Conservation (phyloP, 257 asterid species). For the Plantago major region DNA sequence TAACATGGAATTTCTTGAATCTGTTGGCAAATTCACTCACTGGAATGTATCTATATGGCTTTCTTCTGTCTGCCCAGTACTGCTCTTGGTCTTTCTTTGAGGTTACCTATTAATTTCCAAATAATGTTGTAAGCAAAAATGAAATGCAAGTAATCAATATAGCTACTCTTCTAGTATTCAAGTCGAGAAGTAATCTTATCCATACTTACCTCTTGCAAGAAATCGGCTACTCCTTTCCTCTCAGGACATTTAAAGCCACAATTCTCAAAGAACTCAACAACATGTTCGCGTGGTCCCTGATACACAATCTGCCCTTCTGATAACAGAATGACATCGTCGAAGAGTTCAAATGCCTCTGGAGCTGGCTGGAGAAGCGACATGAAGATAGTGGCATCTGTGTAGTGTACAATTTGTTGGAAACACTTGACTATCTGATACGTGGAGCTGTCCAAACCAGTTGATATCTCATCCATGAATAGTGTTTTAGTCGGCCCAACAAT, state of each 20-base stretch:
- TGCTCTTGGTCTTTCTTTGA: slow-evolving; percentile 72
- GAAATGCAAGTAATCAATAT: no score
- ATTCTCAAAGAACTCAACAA: slow-evolving; percentile 48
- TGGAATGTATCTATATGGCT: slow-evolving; percentile 39
- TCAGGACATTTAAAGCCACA: slow-evolving; percentile 75
- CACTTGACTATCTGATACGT: slow-evolving; percentile 71
- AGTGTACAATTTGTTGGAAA: slow-evolving; percentile 58
- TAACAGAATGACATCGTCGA: slow-evolving; percentile 57
- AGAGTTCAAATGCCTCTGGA: slow-evolving; percentile 70
- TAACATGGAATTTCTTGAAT: slow-evolving; percentile 54
- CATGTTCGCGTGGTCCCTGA: slow-evolving; percentile 54
- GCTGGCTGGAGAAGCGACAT: slow-evolving; percentile 82
- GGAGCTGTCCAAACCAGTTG: slow-evolving; percentile 76
- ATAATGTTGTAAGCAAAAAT: background rate
- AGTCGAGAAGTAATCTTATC: background rate
- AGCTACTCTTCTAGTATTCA: background rate
- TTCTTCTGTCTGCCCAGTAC: slow-evolving; percentile 51
- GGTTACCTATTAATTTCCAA: slow-evolving; percentile 38
- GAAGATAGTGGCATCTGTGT: slow-evolving; percentile 59
- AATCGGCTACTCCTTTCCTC: slow-evolving; percentile 62
- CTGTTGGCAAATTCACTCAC: slow-evolving; percentile 40
- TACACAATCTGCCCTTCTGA: slow-evolving; percentile 69
- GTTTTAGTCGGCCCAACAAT: slow-evolving; percentile 65
- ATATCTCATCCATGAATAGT: slow-evolving; percentile 72
- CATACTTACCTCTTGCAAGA: slow-evolving; percentile 43